These are phyloP conservation scores for Niveomyces coronatus DNA, from an alignment of 2,329 filamentous ascomycete genomes.

Conservation along the genomic window DNA sequence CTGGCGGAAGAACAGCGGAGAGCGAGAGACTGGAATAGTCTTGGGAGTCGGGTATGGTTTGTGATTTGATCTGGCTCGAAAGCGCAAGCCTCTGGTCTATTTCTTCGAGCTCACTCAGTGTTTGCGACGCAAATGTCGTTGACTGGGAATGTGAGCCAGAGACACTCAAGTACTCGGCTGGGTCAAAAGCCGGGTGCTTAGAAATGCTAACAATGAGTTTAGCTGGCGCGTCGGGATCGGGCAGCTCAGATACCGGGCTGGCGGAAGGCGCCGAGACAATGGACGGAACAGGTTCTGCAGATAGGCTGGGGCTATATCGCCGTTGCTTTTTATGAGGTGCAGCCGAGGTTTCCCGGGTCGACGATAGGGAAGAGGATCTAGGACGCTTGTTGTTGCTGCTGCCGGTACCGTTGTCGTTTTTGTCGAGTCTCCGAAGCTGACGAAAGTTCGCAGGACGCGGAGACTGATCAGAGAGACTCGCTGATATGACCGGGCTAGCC, in stretches of 20 bases:
- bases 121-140: slow-evolving; percentile 20
- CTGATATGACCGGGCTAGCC: background rate
- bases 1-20: slow-evolving; percentile 10
- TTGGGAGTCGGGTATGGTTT: slow-evolving; percentile 35
- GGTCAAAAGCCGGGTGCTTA: slow-evolving; percentile 23
- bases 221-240: slow-evolving; percentile 12
- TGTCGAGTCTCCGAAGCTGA: slow-evolving; percentile 13
- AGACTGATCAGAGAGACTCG: slow-evolving; percentile 15
- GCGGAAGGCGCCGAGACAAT: slow-evolving; percentile 18
- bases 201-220: slow-evolving; percentile 21
- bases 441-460: slow-evolving; percentile 21
- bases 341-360: too few relatives aligned
- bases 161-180: slow-evolving; percentile 25
- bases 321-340: slow-evolving; percentile 15
- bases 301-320: slow-evolving; percentile 16
- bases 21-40: slow-evolving; percentile 21
- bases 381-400: background rate
- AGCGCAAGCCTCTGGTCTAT: slow-evolving; percentile 23
- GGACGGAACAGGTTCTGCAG: slow-evolving; percentile 21
- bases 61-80: slow-evolving; percentile 22
- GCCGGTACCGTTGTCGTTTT: too few relatives aligned
- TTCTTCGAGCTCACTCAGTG: slow-evolving; percentile 25
- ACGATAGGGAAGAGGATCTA: slow-evolving; percentile 1
- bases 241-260: slow-evolving; percentile 14
- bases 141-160: slow-evolving; percentile 19